phyloP scores from a whole-genome alignment of 768 basidiomycete species.

The Clathrus columnatus region DNA sequence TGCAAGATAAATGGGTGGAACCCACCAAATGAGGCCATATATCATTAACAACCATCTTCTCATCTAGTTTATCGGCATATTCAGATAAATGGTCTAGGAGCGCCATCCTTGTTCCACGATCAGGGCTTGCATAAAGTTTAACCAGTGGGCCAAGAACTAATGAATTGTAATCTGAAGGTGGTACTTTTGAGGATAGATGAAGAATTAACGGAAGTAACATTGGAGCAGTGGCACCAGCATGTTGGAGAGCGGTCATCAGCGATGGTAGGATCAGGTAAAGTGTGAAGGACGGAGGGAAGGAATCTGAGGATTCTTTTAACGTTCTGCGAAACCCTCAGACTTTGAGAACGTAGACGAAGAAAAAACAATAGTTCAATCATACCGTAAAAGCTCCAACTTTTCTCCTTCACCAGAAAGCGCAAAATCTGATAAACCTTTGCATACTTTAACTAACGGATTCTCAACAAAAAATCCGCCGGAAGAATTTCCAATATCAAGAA shows the following conservation, averaged over 20 bases:
- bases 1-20: not conserved
- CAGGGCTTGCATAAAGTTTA: slow-evolving; percentile 80
- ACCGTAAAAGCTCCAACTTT: slow-evolving; percentile 66
- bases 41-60: slow-evolving; percentile 74
- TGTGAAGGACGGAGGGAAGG: slow-evolving; percentile 81
- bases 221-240: slow-evolving; percentile 66
- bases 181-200: slow-evolving; percentile 63
- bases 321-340: slow-evolving; percentile 35
- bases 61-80: slow-evolving; percentile 82
- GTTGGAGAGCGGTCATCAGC: slow-evolving; percentile 68
- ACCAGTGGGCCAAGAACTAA: slow-evolving; percentile 70
- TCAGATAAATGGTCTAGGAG: slow-evolving; percentile 77
- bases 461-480: slow-evolving; percentile 68
- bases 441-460: slow-evolving; percentile 80
- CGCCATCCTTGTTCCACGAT: slow-evolving; percentile 91
- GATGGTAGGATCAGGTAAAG: slow-evolving; percentile 84
- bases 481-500: slow-evolving; percentile 75
- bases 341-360: not conserved
- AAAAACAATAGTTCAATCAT: slow-evolving; percentile 11
- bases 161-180: slow-evolving; percentile 60
- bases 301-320: slow-evolving; percentile 68
- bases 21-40: slow-evolving; percentile 89
- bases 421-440: slow-evolving; percentile 79
- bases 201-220: slow-evolving; percentile 78
- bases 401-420: slow-evolving; percentile 73